Evolutionary conservation across 129 eudicot species (phyloP), one percentile per base, ranked within the genome.

Genomic region (Erigeron canadensis): DNA sequence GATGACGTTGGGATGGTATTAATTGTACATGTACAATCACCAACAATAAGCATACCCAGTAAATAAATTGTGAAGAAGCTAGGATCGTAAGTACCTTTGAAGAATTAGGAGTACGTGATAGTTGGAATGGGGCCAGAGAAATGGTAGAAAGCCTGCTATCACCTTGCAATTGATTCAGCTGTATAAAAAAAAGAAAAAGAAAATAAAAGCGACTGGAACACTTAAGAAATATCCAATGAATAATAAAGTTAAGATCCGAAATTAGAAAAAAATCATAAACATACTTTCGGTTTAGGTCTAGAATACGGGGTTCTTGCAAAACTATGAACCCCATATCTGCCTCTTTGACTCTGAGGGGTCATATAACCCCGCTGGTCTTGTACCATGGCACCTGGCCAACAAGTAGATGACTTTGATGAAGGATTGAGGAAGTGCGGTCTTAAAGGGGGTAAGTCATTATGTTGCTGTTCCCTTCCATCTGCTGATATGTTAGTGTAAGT

Each of bases 271-370:
- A 75, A 12, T 6, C 28, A 37, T 58, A 59, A 18, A 60, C 73
- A 55, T 75, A 89, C 98, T 83, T 76, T 85, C n/a, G 86, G 67
- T 57, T 79, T 78, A 57, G 88, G 84, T 83, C 95, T 83, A 21
- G 98, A 93, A 82, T 93, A 89, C 41, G 98, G 98, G 50, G 98
- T 89, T 67, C 95, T 80, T 43, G 90, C 85, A 58, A 87, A 79
- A 76, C 74, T 79, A 50, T 79, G 85, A 59, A 80, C 69, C 41
- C 96, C 88, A 37, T 79, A 79, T 74, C 86, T 80, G 68, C 84
- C 86, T 77, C 82, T 83, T 72, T 84, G 95, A 81, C 72, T 84
- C 57, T 79, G 91, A 4, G 98, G 96, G 42, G 92, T 93, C 73
- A 77, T 61, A 86, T 75, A 84, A 67, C 81, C 87, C 59, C 76